Percentiles rank a stretch among this genome's conserved stretches.
Evolutionary conservation across 202 grass and related monocot genomes (phyloP).

Genomic region (Hordeum pubiflorum): DNA sequence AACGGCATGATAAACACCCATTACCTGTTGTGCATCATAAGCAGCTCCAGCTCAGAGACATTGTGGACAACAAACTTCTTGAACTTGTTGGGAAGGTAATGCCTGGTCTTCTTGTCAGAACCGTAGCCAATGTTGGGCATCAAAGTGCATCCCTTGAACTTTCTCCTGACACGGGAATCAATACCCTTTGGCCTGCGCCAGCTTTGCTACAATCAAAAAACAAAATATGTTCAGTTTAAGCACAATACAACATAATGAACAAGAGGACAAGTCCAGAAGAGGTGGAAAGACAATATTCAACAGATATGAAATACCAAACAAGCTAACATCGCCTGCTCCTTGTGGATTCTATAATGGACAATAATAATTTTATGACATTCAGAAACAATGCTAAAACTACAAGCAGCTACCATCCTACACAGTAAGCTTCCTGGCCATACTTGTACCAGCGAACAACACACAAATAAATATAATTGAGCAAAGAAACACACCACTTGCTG

Average conservation of each 20-base stretch:
- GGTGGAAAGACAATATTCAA: neutral
- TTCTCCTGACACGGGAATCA: slow-evolving; percentile 58
- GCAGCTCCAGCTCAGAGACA: slow-evolving; percentile 1
- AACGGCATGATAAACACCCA: neutral
- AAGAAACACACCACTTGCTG: neutral
- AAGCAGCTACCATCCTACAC: neutral
- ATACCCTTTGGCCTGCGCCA: slow-evolving; percentile 75
- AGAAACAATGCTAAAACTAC: neutral
- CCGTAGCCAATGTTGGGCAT: slow-evolving; percentile 48
- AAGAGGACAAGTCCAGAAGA: neutral
- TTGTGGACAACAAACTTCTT: slow-evolving; percentile 77
- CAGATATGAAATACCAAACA: neutral
- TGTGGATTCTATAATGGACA: neutral
- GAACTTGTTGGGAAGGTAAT: slow-evolving; percentile 15
- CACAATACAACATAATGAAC: neutral
- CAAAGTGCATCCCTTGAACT: slow-evolving; percentile 72
- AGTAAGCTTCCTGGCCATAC: neutral
- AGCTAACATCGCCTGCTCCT: neutral
- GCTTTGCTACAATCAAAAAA: slow-evolving; percentile 16
- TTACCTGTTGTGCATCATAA: slow-evolving; percentile 25
- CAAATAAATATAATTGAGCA: neutral
- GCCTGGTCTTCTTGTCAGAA: slow-evolving; percentile 12
- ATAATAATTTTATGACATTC: neutral
- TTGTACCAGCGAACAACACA: neutral
- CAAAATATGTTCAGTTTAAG: neutral